Evolutionary conservation across 106 monocot species (phyloP).

Genomic region (Dendrobium officinale): DNA sequence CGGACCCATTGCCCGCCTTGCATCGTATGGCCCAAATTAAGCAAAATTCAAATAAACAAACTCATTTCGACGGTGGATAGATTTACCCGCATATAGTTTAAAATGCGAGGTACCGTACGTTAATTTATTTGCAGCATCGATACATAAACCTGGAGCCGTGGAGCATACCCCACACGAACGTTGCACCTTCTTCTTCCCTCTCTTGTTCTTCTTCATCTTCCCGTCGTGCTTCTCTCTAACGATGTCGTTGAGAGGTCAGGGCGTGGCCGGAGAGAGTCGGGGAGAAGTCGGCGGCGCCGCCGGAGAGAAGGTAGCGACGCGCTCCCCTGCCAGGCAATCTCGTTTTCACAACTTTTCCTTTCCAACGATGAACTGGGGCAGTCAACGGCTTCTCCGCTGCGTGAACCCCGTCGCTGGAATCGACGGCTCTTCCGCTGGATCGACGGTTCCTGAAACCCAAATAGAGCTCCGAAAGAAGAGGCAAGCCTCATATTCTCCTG

Average conservation of each 20-base stretch:
- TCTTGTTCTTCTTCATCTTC: neutral
- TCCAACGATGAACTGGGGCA: conserved; percentile 39
- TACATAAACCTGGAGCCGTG: neutral
- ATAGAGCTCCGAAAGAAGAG: neutral
- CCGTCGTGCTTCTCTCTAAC: neutral
- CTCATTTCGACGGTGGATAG: neutral
- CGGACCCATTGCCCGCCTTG: too few relatives aligned
- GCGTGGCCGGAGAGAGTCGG: neutral
- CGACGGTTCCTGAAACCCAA: neutral
- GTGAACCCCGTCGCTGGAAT: neutral
- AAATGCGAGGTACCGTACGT: neutral
- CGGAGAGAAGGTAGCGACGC: neutral
- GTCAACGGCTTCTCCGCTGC: conserved; percentile 34
- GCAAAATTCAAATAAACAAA: neutral
- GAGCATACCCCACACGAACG: neutral
- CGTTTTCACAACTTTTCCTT: conserved; percentile 45
- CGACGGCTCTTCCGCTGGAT: neutral
- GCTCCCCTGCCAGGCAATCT: neutral
- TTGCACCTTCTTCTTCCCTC: neutral
- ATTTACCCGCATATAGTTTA: neutral
- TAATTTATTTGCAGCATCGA: neutral
- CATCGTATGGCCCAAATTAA: neutral
- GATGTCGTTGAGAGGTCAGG: neutral
- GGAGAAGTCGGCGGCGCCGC: neutral
- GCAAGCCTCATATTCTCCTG: neutral